These are phyloP conservation scores for Meripilus lineatus DNA, from an alignment of 1,284 basidiomycete genomes.

Conservation along the genomic window DNA sequence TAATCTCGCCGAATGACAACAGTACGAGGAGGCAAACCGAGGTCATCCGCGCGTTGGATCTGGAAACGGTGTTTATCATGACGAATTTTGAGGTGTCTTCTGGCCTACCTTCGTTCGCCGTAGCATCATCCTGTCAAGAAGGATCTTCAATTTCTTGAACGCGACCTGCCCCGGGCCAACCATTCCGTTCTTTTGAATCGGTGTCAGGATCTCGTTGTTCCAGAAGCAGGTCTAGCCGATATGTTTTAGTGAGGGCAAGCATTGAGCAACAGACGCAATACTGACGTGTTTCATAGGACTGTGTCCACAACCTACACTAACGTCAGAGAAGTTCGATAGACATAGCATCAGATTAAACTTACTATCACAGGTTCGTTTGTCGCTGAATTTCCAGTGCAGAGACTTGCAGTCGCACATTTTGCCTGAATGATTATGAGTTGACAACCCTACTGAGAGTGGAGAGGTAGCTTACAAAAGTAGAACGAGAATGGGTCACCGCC, in stretches of 20 bases:
- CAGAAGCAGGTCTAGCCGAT: slow-evolving; percentile 69
- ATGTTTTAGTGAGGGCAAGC: slow-evolving; percentile 1
- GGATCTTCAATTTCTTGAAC: slow-evolving; percentile 86
- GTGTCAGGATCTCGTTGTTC: slow-evolving; percentile 93
- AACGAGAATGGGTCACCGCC: slow-evolving; percentile 89
- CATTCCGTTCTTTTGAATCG: slow-evolving; percentile 85
- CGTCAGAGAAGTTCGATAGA: not conserved
- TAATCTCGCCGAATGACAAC: slow-evolving; percentile 88
- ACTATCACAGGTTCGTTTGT: slow-evolving; percentile 85
- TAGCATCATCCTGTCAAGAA: slow-evolving; percentile 96
- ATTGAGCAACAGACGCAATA: not conserved
- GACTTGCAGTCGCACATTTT: slow-evolving; percentile 85
- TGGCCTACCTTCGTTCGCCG: slow-evolving; percentile 75
- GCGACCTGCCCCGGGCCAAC: slow-evolving; percentile 70
- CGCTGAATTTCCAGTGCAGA: slow-evolving; percentile 85
- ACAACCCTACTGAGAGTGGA: not conserved
- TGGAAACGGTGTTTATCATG: slow-evolving; percentile 25
- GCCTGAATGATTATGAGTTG: slow-evolving; percentile 36
- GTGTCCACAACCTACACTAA: slow-evolving; percentile 80
- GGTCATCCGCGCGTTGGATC: slow-evolving; percentile 94
- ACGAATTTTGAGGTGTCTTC: not conserved
- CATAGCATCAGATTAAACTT: slow-evolving; percentile 12
- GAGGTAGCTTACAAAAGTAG: slow-evolving; percentile 76
- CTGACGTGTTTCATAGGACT: slow-evolving; percentile 90
- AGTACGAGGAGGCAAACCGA: slow-evolving; percentile 93